Conservation (phyloP, 1,284 basidiomycete species). For the Ceratobasidium theobromae region DNA sequence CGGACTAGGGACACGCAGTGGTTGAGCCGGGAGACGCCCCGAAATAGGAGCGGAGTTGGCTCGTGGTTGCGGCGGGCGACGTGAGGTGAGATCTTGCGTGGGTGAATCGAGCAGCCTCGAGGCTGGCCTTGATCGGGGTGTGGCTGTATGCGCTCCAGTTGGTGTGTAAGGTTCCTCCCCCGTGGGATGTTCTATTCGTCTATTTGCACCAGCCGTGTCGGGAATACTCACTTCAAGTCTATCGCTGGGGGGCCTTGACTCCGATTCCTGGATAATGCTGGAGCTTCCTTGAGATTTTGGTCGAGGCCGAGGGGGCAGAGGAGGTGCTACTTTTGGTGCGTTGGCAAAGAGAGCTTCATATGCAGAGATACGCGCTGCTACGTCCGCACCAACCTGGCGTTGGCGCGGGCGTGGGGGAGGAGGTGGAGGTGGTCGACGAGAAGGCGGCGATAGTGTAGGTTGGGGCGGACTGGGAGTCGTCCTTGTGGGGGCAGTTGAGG, state of each 20-base stretch:
- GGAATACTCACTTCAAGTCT: neutral
- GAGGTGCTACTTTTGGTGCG: constrained; percentile 20
- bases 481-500: too few relatives aligned
- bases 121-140: neutral
- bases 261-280: neutral
- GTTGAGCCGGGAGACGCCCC: too few relatives aligned
- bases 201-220: neutral
- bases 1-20: neutral
- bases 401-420: constrained; percentile 10
- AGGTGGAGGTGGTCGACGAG: constrained; percentile 10
- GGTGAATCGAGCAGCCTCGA: neutral
- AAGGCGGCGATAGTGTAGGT: neutral
- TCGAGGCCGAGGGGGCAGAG: constrained; percentile 22
- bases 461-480: neutral
- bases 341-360: constrained; percentile 25
- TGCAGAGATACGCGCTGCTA: constrained; percentile 28
- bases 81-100: neutral
- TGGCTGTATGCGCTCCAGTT: constrained; percentile 3
- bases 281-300: neutral
- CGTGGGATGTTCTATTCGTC: neutral
- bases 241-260: neutral
- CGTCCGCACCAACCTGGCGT: neutral
- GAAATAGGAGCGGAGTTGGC: too few relatives aligned
- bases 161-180: neutral
- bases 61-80: too few relatives aligned